phyloP scores from a whole-genome alignment of 306 rosid genomes.

The Castanea sativa region DNA sequence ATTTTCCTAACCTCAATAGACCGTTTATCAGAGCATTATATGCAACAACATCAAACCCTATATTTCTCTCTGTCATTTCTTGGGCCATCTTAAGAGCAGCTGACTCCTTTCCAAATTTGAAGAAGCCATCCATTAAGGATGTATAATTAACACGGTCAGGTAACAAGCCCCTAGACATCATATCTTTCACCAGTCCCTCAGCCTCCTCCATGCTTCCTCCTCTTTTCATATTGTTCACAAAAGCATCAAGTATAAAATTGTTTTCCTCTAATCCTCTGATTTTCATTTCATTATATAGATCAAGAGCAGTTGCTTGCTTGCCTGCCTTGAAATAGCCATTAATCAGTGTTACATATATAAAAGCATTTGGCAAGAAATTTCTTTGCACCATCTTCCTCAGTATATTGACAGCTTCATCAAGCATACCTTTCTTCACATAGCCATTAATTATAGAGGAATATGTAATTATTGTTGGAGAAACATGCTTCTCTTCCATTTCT shows the following conservation, averaged over 20 bases:
- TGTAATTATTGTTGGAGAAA: constrained; percentile 63
- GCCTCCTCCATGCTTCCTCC: constrained; percentile 66
- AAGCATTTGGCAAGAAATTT: constrained; percentile 63
- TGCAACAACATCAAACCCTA: constrained; percentile 69
- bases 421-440: constrained; percentile 74
- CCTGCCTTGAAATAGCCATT: constrained; percentile 67
- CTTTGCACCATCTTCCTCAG: constrained; percentile 53
- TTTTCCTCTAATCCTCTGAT: constrained; percentile 59
- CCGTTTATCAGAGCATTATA: constrained; percentile 81
- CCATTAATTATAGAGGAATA: constrained; percentile 79
- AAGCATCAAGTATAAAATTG: constrained; percentile 60
- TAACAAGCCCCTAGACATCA: constrained; percentile 56
- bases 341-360: constrained; percentile 60
- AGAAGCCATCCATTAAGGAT: constrained; percentile 76
- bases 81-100: constrained; percentile 62
- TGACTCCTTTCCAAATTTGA: constrained; percentile 60
- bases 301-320: constrained; percentile 55
- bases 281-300: constrained; percentile 69
- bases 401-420: constrained; percentile 54
- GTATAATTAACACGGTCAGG: constrained; percentile 79
- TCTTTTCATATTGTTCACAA: constrained; percentile 73
- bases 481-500: constrained; percentile 55
- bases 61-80: constrained; percentile 67
- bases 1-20: constrained; percentile 66
- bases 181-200: constrained; percentile 48